Evolutionary conservation across 2,329 filamentous ascomycete genomes (phyloP).

Genomic region (Botryotinia convoluta): DNA sequence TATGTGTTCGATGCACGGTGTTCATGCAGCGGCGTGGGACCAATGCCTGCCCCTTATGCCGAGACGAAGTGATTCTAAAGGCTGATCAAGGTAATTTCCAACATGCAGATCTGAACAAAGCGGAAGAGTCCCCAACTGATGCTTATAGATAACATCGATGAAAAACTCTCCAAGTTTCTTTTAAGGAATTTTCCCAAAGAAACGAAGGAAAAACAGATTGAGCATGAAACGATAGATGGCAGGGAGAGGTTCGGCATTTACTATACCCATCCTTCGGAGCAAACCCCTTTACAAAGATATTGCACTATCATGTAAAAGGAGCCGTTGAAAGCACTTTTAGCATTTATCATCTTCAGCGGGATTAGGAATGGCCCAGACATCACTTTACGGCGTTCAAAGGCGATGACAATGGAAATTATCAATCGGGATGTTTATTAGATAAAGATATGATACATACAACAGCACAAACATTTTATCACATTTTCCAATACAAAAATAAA

Average conservation of each 20-base stretch:
- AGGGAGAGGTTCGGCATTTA: constrained; percentile 68
- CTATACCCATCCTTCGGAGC: constrained; percentile 47
- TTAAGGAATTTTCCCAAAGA: constrained; percentile 74
- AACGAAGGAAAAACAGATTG: constrained; percentile 62
- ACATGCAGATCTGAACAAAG: not conserved
- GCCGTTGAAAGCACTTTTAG: not conserved
- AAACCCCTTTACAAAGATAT: constrained; percentile 44
- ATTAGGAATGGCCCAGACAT: not conserved
- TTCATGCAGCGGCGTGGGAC: constrained; percentile 71
- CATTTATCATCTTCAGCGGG: not conserved
- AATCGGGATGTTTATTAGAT: not conserved
- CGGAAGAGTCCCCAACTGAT: not conserved
- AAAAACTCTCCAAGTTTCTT: constrained; percentile 64
- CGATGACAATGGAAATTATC: not conserved
- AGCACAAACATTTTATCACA: not conserved
- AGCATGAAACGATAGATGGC: constrained; percentile 74
- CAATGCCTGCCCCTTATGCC: constrained; percentile 72
- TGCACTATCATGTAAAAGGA: constrained; percentile 56
- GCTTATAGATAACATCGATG: constrained; percentile 66
- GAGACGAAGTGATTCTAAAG: constrained; percentile 66
- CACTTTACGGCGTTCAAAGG: not conserved
- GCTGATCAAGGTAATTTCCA: constrained; percentile 59
- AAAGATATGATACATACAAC: not conserved
- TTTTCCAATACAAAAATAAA: not conserved
- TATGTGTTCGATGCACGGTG: constrained; percentile 81